Evolutionary conservation across 2,329 filamentous ascomycete species (phyloP).

Genomic region (Ascochyta clinopodiicola): DNA sequence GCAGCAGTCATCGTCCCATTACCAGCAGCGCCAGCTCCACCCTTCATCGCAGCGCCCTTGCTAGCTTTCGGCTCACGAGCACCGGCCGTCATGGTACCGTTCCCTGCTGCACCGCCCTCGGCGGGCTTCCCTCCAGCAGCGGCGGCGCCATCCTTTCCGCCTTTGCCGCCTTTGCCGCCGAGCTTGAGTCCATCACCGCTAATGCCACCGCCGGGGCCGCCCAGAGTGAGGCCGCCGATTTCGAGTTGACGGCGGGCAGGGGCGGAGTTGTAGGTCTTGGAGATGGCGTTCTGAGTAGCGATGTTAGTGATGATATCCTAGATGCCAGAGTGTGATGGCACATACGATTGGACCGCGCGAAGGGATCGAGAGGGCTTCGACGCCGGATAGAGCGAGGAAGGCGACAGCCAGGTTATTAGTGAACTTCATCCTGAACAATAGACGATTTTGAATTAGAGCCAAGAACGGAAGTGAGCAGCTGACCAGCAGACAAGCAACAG

Average conservation of each 20-base stretch:
- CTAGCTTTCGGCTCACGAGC: not conserved
- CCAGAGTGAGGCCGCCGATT: conserved; percentile 42
- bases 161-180: conserved; percentile 20
- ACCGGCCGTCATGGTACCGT: conserved; percentile 14
- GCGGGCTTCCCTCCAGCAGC: not conserved
- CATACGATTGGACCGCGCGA: conserved; percentile 31
- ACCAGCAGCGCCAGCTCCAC: conserved; percentile 4
- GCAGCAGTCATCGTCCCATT: conserved; percentile 1
- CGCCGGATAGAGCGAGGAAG: conserved; percentile 31
- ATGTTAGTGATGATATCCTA: not conserved
- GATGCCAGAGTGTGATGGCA: not conserved
- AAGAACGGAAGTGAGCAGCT: conserved; percentile 1
- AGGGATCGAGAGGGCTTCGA: conserved; percentile 29
- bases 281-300: conserved; percentile 1
- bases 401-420: conserved; percentile 21
- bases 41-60: too few relatives aligned
- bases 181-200: conserved; percentile 31
- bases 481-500: conserved; percentile 17
- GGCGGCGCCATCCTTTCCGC: not conserved
- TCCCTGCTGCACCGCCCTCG: conserved; percentile 2
- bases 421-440: conserved; percentile 33
- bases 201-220: conserved; percentile 39
- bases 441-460: not conserved
- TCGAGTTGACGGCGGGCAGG: conserved; percentile 15
- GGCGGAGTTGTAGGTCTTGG: conserved; percentile 8